Evolutionary conservation across 78 protist species (phyloP).

Genomic region (Protostelium mycophagum): DNA sequence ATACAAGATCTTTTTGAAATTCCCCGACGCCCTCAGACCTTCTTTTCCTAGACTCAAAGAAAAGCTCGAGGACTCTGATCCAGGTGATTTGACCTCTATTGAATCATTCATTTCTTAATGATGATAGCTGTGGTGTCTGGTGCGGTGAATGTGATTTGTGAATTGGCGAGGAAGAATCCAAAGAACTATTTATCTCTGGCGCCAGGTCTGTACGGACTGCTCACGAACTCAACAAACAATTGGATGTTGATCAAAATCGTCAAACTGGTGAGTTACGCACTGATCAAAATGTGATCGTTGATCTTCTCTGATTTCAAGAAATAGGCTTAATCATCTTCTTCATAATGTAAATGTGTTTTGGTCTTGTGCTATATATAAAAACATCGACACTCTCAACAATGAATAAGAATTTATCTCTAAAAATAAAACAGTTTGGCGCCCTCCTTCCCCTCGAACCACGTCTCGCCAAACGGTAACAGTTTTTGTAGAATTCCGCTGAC

Average conservation of each 20-base stretch:
- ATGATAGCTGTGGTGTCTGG: conserved; percentile 73
- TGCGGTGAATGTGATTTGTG: conserved; percentile 95
- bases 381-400: too few species aligned
- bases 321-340: not conserved
- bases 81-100: conserved; percentile 10
- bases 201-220: conserved; percentile 82
- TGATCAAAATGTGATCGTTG: not conserved
- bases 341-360: too few species aligned
- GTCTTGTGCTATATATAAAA: too few species aligned
- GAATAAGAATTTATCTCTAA: conserved; percentile 7
- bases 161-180: conserved; percentile 93
- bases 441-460: conserved; percentile 91
- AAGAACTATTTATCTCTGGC: conserved; percentile 91
- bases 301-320: conserved; percentile 12
- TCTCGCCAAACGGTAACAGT: conserved; percentile 69
- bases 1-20: conserved; percentile 83
- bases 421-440: conserved; percentile 59
- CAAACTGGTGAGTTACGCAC: conserved; percentile 68
- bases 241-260: conserved; percentile 96
- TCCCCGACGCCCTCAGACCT: conserved; percentile 94
- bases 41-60: conserved; percentile 87
- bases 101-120: not conserved
- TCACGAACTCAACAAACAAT: conserved; percentile 63
- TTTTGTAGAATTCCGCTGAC: not conserved
- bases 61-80: conserved; percentile 85